Conservation (phyloP, 441 rosid genomes). For the Mallotus repandus region DNA sequence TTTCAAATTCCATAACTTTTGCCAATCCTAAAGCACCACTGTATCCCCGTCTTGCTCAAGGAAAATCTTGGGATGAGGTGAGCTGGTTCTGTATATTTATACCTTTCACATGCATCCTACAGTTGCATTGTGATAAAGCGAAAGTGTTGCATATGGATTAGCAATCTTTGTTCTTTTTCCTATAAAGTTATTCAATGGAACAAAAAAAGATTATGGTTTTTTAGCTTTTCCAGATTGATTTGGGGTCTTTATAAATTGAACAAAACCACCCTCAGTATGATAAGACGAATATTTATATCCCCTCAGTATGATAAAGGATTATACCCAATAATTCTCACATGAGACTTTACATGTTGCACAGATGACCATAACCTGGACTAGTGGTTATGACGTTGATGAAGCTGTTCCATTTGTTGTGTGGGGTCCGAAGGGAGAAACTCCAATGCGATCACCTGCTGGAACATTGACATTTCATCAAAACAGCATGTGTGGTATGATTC, state of each 20-base stretch:
- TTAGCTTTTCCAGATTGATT: background rate
- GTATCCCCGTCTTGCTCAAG: conserved; percentile 87
- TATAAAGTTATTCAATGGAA: background rate
- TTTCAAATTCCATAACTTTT: conserved; percentile 60
- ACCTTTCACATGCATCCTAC: background rate
- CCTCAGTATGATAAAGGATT: background rate
- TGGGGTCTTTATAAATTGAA: background rate
- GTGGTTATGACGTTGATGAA: conserved; percentile 75
- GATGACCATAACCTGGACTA: conserved; percentile 98
- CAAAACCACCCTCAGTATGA: background rate
- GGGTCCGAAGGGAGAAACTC: conserved; percentile 51
- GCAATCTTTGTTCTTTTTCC: background rate
- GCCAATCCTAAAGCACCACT: conserved; percentile 82
- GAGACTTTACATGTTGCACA: conserved; percentile 32
- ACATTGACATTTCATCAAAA: conserved; percentile 65
- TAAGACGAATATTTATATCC: background rate
- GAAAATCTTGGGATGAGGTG: conserved; percentile 88
- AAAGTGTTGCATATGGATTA: background rate
- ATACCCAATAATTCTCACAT: background rate
- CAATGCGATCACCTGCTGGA: conserved; percentile 70
- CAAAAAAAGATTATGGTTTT: background rate
- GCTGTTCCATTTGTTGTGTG: conserved; percentile 79
- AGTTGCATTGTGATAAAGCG: background rate
- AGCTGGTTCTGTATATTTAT: conserved; percentile 27
- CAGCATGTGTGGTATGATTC: conserved; percentile 87